phyloP scores from a whole-genome alignment of 108 stramenopile genomes.

The Fragilaria crotonensis region DNA sequence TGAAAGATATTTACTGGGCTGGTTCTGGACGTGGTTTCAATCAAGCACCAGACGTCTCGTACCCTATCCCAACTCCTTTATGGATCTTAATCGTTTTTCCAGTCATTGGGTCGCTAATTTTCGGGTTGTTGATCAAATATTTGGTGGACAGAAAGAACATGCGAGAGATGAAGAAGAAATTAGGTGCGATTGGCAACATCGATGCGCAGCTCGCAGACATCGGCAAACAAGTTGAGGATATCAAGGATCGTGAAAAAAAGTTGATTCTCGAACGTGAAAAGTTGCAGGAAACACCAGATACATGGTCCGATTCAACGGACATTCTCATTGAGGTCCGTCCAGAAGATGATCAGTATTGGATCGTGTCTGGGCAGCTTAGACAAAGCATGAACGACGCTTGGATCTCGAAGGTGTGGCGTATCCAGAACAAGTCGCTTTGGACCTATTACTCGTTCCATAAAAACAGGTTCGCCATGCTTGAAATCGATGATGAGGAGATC shows the following conservation, averaged over 20 bases:
- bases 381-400: not conserved
- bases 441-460: conserved; percentile 5
- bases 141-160: not conserved
- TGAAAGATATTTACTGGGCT: too few species aligned
- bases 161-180: not conserved
- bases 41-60: too few species aligned
- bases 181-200: not conserved
- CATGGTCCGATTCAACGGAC: not conserved
- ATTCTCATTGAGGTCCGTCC: not conserved
- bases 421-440: conserved; percentile 5
- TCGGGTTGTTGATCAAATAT: not conserved
- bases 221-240: not conserved
- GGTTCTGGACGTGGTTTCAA: too few species aligned
- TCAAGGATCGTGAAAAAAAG: not conserved
- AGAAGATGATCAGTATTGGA: not conserved
- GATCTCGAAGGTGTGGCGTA: not conserved
- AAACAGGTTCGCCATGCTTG: not conserved
- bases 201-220: not conserved
- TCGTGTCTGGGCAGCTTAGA: not conserved
- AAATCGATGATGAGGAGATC: not conserved
- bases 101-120: not conserved
- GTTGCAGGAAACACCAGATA: not conserved
- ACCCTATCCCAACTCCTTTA: too few species aligned
- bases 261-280: not conserved
- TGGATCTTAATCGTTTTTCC: too few species aligned